Percentiles rank a stretch among this genome's conserved stretches.
Evolutionary conservation across 2,329 filamentous ascomycete genomes (phyloP).

Genomic region (Colletotrichum endophyticum): DNA sequence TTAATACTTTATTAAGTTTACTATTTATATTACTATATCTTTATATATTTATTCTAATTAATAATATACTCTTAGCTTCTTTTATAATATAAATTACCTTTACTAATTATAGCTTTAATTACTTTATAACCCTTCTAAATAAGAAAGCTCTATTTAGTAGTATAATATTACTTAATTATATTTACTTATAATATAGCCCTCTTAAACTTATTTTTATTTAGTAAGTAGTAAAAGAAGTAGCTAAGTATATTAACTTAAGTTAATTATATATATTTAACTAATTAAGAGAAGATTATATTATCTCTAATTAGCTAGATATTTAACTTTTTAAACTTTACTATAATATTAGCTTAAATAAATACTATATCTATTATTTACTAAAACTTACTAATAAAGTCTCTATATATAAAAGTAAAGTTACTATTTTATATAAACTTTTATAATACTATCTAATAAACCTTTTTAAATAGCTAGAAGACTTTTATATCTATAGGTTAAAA

Average conservation of each 20-base stretch:
- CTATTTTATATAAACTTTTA: not conserved
- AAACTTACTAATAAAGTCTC: not conserved
- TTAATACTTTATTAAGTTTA: not conserved
- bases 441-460: not conserved
- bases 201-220: too few relatives aligned
- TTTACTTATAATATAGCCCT: too few relatives aligned
- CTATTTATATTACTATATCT: not conserved
- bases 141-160: not conserved
- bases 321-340: not conserved
- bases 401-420: not conserved
- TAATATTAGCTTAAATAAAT: not conserved
- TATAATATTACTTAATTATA: not conserved
- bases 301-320: not conserved
- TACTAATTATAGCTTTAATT: not conserved
- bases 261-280: too few relatives aligned
- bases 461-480: not conserved
- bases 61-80: not conserved
- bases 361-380: not conserved
- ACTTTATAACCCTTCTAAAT: not conserved
- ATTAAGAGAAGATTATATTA: too few relatives aligned
- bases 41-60: not conserved
- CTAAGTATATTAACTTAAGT: too few relatives aligned
- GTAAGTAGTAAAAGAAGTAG: too few relatives aligned
- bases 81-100: not conserved
- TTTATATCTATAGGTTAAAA: not conserved